Conservation (phyloP, 2,329 filamentous ascomycete species). For the Verticillium nubilum region DNA sequence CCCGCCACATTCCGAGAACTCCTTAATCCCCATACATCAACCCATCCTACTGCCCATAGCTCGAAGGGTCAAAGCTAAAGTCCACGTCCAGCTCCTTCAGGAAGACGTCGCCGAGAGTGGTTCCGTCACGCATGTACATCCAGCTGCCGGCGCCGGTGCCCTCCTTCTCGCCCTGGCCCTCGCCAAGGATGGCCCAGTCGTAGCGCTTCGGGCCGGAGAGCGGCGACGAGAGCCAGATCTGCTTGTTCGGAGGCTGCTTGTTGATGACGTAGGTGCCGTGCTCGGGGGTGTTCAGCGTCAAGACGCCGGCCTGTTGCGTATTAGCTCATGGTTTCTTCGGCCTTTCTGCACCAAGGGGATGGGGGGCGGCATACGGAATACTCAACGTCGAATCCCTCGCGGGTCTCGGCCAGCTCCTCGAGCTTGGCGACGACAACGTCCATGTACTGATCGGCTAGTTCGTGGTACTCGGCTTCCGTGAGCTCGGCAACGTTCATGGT, state of each 20-base stretch:
- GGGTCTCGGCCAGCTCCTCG: constrained; percentile 69
- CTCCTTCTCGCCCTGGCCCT: constrained; percentile 74
- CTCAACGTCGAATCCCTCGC: constrained; percentile 79
- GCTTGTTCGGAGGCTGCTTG: constrained; percentile 97
- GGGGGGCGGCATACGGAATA: constrained; percentile 61
- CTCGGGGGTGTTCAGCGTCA: constrained; percentile 65
- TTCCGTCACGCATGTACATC: constrained; percentile 85
- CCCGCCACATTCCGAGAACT: not conserved
- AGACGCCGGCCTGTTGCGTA: constrained; percentile 66
- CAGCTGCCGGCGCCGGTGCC: constrained; percentile 69
- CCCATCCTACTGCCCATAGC: constrained; percentile 11
- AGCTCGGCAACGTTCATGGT: constrained; percentile 51
- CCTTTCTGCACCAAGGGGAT: too few relatives aligned
- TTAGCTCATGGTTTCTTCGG: constrained; percentile 1
- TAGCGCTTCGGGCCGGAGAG: constrained; percentile 88
- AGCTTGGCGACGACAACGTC: constrained; percentile 50
- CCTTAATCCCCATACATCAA: not conserved
- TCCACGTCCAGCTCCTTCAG: constrained; percentile 70
- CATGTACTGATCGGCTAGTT: constrained; percentile 71
- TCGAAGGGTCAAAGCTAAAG: constrained; percentile 29
- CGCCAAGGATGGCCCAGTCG: constrained; percentile 75
- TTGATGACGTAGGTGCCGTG: constrained; percentile 89
- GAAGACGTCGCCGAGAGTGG: constrained; percentile 66
- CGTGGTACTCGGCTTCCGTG: constrained; percentile 67
- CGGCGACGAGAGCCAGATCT: constrained; percentile 93